phyloP scores from a whole-genome alignment of 768 basidiomycete species.

The Asterophora parasitica region DNA sequence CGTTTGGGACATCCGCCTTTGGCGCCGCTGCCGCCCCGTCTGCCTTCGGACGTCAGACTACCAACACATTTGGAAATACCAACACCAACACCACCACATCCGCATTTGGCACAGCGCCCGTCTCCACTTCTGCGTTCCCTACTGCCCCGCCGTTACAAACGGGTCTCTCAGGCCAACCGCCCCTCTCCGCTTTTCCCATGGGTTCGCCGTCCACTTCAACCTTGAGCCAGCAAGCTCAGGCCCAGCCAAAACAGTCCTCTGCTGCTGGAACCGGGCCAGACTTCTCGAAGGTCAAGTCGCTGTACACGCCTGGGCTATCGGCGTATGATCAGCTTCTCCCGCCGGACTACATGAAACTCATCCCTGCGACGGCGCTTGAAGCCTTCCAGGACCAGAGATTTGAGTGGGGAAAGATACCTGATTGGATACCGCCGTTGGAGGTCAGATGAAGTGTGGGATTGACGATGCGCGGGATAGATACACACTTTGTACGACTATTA shows the following conservation, averaged over 20 bases:
- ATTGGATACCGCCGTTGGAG: slow-evolving; percentile 68
- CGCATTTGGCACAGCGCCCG: slow-evolving; percentile 8
- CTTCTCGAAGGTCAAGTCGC: slow-evolving; percentile 22
- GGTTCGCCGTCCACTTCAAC: slow-evolving; percentile 15
- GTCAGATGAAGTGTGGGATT: slow-evolving; percentile 33
- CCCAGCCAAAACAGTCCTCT: too few species aligned
- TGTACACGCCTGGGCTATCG: slow-evolving; percentile 43
- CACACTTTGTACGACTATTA: not conserved
- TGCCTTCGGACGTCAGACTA: slow-evolving; percentile 6
- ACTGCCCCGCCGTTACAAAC: slow-evolving; percentile 4
- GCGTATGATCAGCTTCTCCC: slow-evolving; percentile 57
- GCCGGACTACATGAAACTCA: slow-evolving; percentile 46
- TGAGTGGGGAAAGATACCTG: slow-evolving; percentile 65
- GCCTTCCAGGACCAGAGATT: slow-evolving; percentile 57
- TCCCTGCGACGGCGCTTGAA: slow-evolving; percentile 46
- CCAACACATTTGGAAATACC: slow-evolving; percentile 9
- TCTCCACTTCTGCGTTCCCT: slow-evolving; percentile 5
- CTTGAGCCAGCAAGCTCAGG: not conserved
- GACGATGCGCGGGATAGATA: too few species aligned
- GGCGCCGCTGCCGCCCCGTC: slow-evolving; percentile 10
- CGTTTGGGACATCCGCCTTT: slow-evolving; percentile 4
- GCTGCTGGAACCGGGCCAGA: slow-evolving; percentile 19
- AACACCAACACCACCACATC: slow-evolving; percentile 1
- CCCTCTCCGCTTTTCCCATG: slow-evolving; percentile 21
- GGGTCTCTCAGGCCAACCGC: slow-evolving; percentile 6